Evolutionary conservation across 164 flowering plant species (phyloP), one percentile per base, ranked within the genome.

Genomic region (Stephania yunnanensis): DNA sequence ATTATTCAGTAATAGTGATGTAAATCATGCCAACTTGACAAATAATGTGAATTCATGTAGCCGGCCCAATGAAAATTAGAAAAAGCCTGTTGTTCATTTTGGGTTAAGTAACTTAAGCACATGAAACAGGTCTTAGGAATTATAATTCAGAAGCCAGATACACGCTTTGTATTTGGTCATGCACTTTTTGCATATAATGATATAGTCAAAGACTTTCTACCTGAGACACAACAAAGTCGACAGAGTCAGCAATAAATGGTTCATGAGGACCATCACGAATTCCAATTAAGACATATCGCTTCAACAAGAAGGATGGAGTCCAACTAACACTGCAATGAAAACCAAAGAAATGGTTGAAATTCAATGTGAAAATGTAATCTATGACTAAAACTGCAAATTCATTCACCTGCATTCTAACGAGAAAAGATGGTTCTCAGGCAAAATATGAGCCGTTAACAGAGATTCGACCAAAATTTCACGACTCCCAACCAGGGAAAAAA

Each of bases 181-280:
- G 19, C 5, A 13, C 61, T 50, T 50, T 50, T 29, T 25, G 44
- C 69, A 46, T 19, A 13, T 22, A 73, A 10, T 44, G 70, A 25
- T 63, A 7, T 63, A 58, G 15, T 11, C 50, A 71, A 10, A 65
- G 61, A 68, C 46, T 74, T 55, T 73, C 82, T 68, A 92, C 99
- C 97, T 96, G 99, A 73, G 94, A 87, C 75, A 96, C 99, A 79
- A 94, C 98, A 79, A 96, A 96, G 81, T 96, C 99, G 11, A 96
- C 95, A 29, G 99, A 92, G 83, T 94, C 97, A 46, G 99, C 99
- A 84, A 96, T 94, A 78, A 96, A 94, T 58, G 98, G 99, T 85
- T 94, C 99, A 75, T 96, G 99, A 50, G 98, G 99, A 70, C 99
- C 98, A 83, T 85, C 91, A 42, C 87, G 95, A 82, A 94, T 96